Conservation (phyloP, 169 alveolate genomes). For the Cryptosporidium xiaoi region DNA sequence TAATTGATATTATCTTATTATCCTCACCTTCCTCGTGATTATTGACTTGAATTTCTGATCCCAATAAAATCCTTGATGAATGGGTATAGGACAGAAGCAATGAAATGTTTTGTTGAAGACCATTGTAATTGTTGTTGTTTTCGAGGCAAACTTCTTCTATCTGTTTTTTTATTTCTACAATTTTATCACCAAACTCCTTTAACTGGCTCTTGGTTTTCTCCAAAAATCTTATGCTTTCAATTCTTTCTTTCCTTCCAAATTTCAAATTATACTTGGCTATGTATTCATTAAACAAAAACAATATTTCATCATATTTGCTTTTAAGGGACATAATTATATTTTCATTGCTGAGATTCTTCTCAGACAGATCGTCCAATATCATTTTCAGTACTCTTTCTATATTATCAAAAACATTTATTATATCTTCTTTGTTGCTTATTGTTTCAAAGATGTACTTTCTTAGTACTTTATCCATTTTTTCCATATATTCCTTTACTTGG, state of each 20-base stretch:
- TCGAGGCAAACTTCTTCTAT: neutral
- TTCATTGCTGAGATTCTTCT: conserved; percentile 31
- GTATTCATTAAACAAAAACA: conserved; percentile 30
- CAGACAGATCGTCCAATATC: conserved; percentile 16
- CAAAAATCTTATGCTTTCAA: neutral
- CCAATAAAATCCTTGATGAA: conserved; percentile 25
- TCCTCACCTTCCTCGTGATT: neutral
- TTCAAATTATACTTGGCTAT: conserved; percentile 23
- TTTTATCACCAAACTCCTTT: conserved; percentile 6
- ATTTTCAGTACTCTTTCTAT: neutral
- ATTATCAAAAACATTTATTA: conserved; percentile 18
- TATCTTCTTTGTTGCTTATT: conserved; percentile 28
- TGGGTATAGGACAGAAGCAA: neutral
- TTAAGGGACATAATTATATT: neutral
- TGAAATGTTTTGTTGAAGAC: conserved; percentile 1
- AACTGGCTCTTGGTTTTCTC: conserved; percentile 3
- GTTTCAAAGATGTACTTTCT: neutral
- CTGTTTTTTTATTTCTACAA: neutral
- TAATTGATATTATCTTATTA: neutral
- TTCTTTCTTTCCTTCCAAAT: neutral
- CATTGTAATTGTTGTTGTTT: neutral
- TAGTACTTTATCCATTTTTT: too few species aligned
- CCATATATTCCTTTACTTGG: too few species aligned
- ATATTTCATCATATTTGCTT: conserved; percentile 10
- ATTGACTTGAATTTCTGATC: neutral